phyloP scores from a whole-genome alignment of 495 filamentous ascomycete genomes.

The Talaromyces nanjingensis region DNA sequence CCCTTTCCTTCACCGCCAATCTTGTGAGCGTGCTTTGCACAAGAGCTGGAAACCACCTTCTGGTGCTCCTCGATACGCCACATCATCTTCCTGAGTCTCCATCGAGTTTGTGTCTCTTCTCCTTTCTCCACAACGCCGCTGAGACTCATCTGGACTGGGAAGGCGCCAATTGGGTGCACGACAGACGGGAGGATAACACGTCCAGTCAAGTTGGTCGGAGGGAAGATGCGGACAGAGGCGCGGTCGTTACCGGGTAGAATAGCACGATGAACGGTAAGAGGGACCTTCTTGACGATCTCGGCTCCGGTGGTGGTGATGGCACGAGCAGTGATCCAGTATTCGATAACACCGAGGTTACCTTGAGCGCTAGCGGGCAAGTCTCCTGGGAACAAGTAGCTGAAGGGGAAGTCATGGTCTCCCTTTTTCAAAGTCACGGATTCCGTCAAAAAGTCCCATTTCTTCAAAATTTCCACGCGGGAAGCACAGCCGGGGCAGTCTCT shows the following conservation, averaged over 20 bases:
- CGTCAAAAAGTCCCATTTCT: constrained; percentile 70
- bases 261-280: constrained; percentile 67
- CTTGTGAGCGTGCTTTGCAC: constrained; percentile 67
- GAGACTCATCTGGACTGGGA: constrained; percentile 69
- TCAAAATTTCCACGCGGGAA: constrained; percentile 60
- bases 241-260: constrained; percentile 68
- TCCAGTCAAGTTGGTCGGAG: constrained; percentile 86
- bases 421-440: constrained; percentile 55
- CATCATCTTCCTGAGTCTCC: constrained; percentile 81
- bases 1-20: constrained; percentile 69
- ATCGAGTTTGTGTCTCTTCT: constrained; percentile 58
- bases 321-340: constrained; percentile 74
- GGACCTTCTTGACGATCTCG: constrained; percentile 55
- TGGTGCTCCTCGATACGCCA: constrained; percentile 90
- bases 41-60: constrained; percentile 74
- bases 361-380: constrained; percentile 77
- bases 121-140: constrained; percentile 69
- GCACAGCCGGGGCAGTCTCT: constrained; percentile 71
- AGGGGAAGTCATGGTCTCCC: constrained; percentile 77
- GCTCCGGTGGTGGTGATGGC: constrained; percentile 55
- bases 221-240: constrained; percentile 82
- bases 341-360: constrained; percentile 61
- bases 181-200: constrained; percentile 71
- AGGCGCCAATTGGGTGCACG: constrained; percentile 81
- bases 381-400: constrained; percentile 82